Evolutionary conservation across 75 land plant genomes (phyloP).

Genomic region (Pseudotsuga menziesii): DNA sequence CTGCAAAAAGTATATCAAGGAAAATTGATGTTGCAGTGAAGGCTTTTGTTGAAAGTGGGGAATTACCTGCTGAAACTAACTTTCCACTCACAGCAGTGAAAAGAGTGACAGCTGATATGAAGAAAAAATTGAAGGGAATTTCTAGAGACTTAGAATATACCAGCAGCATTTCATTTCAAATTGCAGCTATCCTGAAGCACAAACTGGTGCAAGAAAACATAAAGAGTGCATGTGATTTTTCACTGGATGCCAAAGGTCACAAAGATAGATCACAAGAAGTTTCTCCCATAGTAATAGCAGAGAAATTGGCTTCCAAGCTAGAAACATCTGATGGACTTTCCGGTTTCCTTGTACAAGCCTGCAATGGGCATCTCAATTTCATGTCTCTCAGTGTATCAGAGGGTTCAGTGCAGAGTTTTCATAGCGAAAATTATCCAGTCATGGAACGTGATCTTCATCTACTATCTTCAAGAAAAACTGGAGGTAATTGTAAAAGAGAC

Average conservation of each 20-base stretch:
- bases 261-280: slow-evolving; percentile 10
- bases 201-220: slow-evolving; percentile 14
- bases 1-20: slow-evolving; percentile 22
- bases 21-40: slow-evolving; percentile 31
- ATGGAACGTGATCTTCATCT: not conserved
- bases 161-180: slow-evolving; percentile 60
- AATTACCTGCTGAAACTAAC: slow-evolving; percentile 28
- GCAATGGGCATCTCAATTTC: slow-evolving; percentile 93
- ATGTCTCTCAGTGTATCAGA: slow-evolving; percentile 18
- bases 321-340: slow-evolving; percentile 8
- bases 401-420: not conserved
- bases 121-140: slow-evolving; percentile 27
- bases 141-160: slow-evolving; percentile 54
- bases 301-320: slow-evolving; percentile 44
- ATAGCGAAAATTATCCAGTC: not conserved
- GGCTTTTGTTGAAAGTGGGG: slow-evolving; percentile 18
- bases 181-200: slow-evolving; percentile 48
- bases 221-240: not conserved
- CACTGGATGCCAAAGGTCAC: slow-evolving; percentile 9
- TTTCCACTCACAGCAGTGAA: slow-evolving; percentile 51
- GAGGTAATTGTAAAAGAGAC: slow-evolving; percentile 1
- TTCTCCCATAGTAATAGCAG: slow-evolving; percentile 57
- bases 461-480: not conserved
- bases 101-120: slow-evolving; percentile 37
- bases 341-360: slow-evolving; percentile 55